phyloP scores from a whole-genome alignment of 345 rosid genomes.

The Citrus inodora region DNA sequence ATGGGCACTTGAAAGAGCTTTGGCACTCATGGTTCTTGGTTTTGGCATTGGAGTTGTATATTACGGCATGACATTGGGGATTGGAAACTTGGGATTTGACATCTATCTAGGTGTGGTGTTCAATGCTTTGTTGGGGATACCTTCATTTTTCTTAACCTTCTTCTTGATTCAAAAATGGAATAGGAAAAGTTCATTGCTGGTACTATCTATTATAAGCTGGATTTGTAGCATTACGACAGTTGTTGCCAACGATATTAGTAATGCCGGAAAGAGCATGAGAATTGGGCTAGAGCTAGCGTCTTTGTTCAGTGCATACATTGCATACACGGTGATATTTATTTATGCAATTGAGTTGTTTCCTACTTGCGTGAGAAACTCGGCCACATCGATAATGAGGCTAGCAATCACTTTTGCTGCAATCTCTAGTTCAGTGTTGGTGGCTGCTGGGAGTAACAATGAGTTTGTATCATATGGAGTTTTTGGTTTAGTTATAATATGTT shows the following conservation, averaged over 20 bases:
- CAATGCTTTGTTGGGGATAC: conserved; percentile 41
- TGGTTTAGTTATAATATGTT: conserved; percentile 19
- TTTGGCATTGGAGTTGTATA: conserved; percentile 43
- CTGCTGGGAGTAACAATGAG: conserved; percentile 19
- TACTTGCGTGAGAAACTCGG: conserved; percentile 40
- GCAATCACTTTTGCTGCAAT: conserved; percentile 22
- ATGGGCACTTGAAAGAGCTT: conserved; percentile 19
- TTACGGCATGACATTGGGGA: conserved; percentile 48
- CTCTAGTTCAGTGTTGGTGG: conserved; percentile 7
- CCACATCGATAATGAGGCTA: conserved; percentile 40
- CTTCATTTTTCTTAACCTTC: conserved; percentile 31
- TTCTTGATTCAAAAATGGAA: conserved; percentile 25
- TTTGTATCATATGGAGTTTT: conserved; percentile 29
- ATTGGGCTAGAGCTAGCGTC: conserved; percentile 44
- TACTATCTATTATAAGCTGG: conserved; percentile 28
- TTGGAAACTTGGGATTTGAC: conserved; percentile 34
- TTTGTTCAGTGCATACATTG: conserved; percentile 33
- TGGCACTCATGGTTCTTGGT: conserved; percentile 25
- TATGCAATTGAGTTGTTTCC: conserved; percentile 43
- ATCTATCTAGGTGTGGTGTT: conserved; percentile 35
- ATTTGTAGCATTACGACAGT: conserved; percentile 28
- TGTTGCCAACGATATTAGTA: neutral
- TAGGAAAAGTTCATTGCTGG: conserved; percentile 35
- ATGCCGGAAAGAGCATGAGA: neutral
- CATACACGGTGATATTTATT: neutral